Evolutionary conservation across 805 yeast species (phyloP), one percentile per base, ranked within the genome.

Genomic region (Ogataea kodamae): DNA sequence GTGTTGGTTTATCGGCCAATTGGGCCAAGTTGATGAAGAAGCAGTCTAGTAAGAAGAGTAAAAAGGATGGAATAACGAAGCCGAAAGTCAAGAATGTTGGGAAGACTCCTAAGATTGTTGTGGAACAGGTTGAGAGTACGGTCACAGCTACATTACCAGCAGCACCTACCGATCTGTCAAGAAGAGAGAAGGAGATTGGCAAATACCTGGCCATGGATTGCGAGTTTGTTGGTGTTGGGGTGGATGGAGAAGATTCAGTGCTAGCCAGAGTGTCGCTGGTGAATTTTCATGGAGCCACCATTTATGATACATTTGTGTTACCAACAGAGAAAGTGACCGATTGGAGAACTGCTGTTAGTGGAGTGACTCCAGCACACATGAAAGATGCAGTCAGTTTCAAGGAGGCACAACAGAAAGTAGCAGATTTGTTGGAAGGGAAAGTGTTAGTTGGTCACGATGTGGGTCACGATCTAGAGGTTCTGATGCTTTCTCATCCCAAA

Each of bases 321-420:
- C 96, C 96, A 2, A 60, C 65, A 19, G 88, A 81, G 48, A 65
- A 62, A 35, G 95, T 89, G 2, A 79, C 89, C 0, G 94, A 89
- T 50, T 89, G 92, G 89, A 70, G 97, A 57, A 89, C 97, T 0
- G 78, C 88, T 82, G 94, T 87, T 13, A 79, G 90, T 57, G 97
- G 97, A 16, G 74, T 89, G 3, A 66, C 78, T 3, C 86, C 95
- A 0, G 57, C 61, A 3, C 74, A 81, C 51, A 77, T 89, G 83
- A 62, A 63, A 18, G 57, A 66, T 25, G 96, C 96, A 0, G 68
- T 81, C 0, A 42, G 75, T 1, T 82, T 83, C 49, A 67, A 72
- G 43, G 74, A 74, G 15, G 94, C 90, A 0, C 94, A 82, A 53
- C 45, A 61, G 15, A 62, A 59, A 30, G 79, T 76, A 0, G 55